Base-by-base conservation (phyloP, 2,329 filamentous ascomycete genomes). In the Huntiella omanensis region DNA sequence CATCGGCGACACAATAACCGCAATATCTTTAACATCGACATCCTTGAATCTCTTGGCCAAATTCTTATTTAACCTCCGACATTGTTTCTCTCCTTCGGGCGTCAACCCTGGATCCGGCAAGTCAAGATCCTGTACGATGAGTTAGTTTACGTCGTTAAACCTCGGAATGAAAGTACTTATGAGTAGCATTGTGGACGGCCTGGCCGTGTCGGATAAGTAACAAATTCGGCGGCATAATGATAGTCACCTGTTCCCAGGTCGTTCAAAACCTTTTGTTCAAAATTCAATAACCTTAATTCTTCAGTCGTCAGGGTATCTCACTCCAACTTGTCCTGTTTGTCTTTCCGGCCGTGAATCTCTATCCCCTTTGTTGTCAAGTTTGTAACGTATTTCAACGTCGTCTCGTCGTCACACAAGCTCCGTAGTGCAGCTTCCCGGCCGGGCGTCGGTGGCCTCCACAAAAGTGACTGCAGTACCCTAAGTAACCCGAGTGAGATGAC, bases 121-220 rank as follows among this genome's bases (percentile, higher is more conserved):
- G 5, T 47, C 50, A 52, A 65, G 68, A 52, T 73, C 59, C 54
- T 62, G 70, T 73, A 50, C 4, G 33, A 13, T 4, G 37, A 6
- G 42, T 48, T 40, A 48, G 42, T 22, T 45, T 6, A 17, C 2
- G 12, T 12, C 15, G 7, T n/a, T 4, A 19, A 2, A 32, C 47
- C 52, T 59, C 46, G 60, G 57, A 35, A 50, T 4, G 42, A 46
- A 40, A 45, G 45, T 19, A 68, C 69, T 62, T 63, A 73, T 73
- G 58, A 43, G 61, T 55, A 11, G 63, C 60, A 49, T 75, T 75
- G 57, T 75, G 71, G n/a, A 65, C 55, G 6, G 67, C 71, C 61
- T 96, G 83, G 12, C 83, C 88, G 69, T 96, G 88, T 54, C 88
- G 82, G 56, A 95, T 79, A 56, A 96, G 68, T 53, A 96, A 82